Percentiles rank a stretch among this genome's conserved stretches.
Conservation (phyloP, 83 land plant genomes). For the Diphasiastrum complanatum region DNA sequence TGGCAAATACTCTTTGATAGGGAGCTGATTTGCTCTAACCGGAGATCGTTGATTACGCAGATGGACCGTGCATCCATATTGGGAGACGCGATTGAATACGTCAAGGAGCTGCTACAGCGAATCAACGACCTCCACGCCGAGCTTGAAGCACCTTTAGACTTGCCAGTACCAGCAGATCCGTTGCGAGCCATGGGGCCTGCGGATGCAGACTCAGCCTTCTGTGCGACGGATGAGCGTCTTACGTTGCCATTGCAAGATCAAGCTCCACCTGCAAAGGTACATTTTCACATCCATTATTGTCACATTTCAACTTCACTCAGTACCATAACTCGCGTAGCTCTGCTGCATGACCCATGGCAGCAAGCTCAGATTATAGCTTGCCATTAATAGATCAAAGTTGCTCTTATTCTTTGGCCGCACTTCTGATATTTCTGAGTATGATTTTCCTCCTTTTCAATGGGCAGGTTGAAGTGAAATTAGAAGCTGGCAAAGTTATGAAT, state of each 20-base stretch:
- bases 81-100: constrained; percentile 36
- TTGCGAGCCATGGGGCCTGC: too few relatives aligned
- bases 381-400: constrained; percentile 57
- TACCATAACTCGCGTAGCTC: constrained; percentile 45
- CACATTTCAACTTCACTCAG: constrained; percentile 60
- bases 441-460: neutral
- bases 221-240: constrained; percentile 1
- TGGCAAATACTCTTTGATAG: too few relatives aligned
- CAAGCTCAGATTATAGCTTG: constrained; percentile 51
- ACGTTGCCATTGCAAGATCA: neutral
- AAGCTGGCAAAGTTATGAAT: constrained; percentile 27
- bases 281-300: neutral
- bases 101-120: constrained; percentile 36
- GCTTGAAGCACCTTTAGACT: constrained; percentile 11
- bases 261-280: neutral
- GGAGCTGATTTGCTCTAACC: too few relatives aligned
- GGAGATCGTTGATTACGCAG: too few relatives aligned
- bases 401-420: too few relatives aligned
- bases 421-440: too few relatives aligned
- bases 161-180: neutral
- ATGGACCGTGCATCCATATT: constrained; percentile 39
- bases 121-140: constrained; percentile 31
- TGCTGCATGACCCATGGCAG: constrained; percentile 63
- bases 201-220: neutral
- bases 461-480: constrained; percentile 29